These are phyloP conservation scores for Pleurotus pulmonarius DNA, from an alignment of 768 basidiomycete species.

Conservation along the genomic window DNA sequence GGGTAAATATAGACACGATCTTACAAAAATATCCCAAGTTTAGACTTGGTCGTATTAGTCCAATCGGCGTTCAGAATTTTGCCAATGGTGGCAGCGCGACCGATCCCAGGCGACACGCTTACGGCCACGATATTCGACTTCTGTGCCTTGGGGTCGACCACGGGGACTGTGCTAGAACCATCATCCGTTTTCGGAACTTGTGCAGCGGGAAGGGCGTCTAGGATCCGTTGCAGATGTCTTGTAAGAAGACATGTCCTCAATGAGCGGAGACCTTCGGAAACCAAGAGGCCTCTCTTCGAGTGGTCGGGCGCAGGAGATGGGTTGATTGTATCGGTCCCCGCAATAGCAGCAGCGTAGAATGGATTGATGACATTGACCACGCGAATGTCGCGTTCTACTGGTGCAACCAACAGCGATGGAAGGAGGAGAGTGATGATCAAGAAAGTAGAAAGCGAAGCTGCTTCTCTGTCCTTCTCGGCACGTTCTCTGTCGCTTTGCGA, in stretches of 20 bases:
- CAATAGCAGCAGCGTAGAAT: constrained; percentile 75
- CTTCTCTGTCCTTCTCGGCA: constrained; percentile 38
- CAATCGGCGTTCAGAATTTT: constrained; percentile 48
- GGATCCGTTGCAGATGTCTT: constrained; percentile 77
- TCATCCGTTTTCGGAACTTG: constrained; percentile 31
- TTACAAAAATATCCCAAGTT: constrained; percentile 46
- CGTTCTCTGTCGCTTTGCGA: constrained; percentile 16
- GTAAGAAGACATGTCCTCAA: constrained; percentile 62
- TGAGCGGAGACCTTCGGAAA: constrained; percentile 63
- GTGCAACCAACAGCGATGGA: constrained; percentile 76
- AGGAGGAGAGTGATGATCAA: constrained; percentile 75
- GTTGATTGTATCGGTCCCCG: not conserved
- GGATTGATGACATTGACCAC: constrained; percentile 85
- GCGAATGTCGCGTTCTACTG: constrained; percentile 88
- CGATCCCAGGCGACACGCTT: constrained; percentile 73
- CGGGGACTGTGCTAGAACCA: constrained; percentile 20
- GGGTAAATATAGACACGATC: constrained; percentile 30
- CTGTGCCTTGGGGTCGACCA: constrained; percentile 40
- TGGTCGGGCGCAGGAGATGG: constrained; percentile 30
- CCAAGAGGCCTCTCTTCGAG: constrained; percentile 34
- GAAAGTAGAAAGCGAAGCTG: constrained; percentile 66
- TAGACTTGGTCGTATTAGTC: constrained; percentile 29
- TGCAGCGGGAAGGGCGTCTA: constrained; percentile 74
- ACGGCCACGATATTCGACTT: constrained; percentile 75
- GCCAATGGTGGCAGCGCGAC: constrained; percentile 65